Percentiles rank a stretch among this genome's conserved stretches.
Conservation (phyloP, 2,329 filamentous ascomycete genomes). For the Colletotrichum agaves region DNA sequence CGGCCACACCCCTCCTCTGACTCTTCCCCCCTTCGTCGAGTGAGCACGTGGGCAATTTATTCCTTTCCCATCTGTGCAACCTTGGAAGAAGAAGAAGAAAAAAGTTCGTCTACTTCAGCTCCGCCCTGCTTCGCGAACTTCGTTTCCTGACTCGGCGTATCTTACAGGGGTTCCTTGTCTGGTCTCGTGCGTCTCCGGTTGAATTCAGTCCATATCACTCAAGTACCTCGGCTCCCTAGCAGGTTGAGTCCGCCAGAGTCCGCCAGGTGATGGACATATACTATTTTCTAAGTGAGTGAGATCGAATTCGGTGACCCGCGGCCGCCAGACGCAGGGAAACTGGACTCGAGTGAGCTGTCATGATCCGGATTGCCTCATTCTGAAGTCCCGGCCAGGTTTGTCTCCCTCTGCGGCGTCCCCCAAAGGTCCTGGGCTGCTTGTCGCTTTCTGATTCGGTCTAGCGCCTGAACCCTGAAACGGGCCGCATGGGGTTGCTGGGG, state of each 20-base stretch:
- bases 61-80: neutral
- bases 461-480: constrained; percentile 9
- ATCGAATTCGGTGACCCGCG: constrained; percentile 2
- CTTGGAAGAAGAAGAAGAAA: no score
- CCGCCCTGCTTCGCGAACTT: no score
- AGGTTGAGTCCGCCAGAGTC: neutral
- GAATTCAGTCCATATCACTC: no score
- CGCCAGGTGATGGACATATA: neutral
- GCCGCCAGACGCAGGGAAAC: neutral
- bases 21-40: neutral
- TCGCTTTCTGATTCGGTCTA: constrained; percentile 15
- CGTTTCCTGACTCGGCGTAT: neutral
- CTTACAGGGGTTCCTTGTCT: neutral
- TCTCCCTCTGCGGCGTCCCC: neutral
- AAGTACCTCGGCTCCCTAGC: neutral
- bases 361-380: constrained; percentile 16
- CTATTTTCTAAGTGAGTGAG: no score
- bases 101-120: no score
- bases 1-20: no score
- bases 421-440: neutral
- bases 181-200: neutral
- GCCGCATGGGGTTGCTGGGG: neutral
- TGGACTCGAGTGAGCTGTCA: neutral
- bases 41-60: constrained; percentile 31
- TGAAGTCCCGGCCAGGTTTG: neutral